Evolutionary conservation across 2,329 filamentous ascomycete genomes (phyloP), one percentile per base, ranked within the genome.

Genomic region (Phyllosticta capitalensis): DNA sequence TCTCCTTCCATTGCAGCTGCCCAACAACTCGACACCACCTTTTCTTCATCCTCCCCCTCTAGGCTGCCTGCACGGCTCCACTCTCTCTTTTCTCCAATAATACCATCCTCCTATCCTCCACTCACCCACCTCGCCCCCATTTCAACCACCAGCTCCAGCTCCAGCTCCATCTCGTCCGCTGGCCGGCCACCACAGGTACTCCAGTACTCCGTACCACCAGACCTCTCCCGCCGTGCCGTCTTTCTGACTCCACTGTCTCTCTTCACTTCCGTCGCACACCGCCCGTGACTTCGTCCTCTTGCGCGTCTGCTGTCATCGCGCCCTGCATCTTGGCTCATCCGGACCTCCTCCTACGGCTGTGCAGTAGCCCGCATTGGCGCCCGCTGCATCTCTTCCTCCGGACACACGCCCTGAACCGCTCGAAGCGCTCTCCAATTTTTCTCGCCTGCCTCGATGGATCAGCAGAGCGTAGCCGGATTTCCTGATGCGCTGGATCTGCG

Each of bases 401-500:
- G n/a, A n/a, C n/a, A n/a, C n/a, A n/a, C n/a, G n/a, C n/a, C n/a
- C 48, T 22, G 48, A 20, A 22, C 48, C 48, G 19, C 48, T 20
- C 48, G 5, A 51, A 53, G 50, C 56, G 50, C 56, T 53, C 51
- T 58, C 50, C 56, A 50, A 58, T 58, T 49, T 38, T 52, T 58
- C 26, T 53, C 19, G 9, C 22, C 51, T n/a, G n/a, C 22, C 22
- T 38, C 50, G 50, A 58, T 58, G 56, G 56, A 54, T 52, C 51
- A 54, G 51, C 56, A 58, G 52, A 50, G 56, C 51, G 51, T 52
- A 26, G 21, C 56, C 19, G 56, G 56, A 50, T 52, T 54, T 54
- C 54, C 51, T 58, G 56, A 58, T 58, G 51, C 54, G 51, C 54
- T 58, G 56, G 56, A 58, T 58, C 56, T 58, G 56, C 56, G 56